Conservation (phyloP, 2,329 filamentous ascomycete genomes). For the Penicillium sp. region DNA sequence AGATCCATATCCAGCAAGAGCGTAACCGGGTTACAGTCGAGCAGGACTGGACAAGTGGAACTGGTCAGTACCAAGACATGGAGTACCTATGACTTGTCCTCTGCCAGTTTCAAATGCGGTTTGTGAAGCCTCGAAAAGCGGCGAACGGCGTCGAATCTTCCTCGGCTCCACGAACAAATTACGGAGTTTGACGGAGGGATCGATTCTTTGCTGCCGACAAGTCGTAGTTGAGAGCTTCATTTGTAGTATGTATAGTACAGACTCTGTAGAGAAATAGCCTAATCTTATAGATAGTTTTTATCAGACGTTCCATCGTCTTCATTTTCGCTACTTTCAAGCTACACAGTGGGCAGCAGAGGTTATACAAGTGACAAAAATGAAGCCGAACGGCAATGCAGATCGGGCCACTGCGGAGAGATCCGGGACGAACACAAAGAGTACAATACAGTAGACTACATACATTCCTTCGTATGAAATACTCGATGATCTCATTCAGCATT, state of each 20-base stretch:
- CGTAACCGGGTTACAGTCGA: background rate
- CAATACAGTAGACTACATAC: background rate
- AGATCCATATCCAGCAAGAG: background rate
- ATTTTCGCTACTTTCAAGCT: background rate
- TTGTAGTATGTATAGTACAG: background rate
- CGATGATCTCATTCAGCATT: slow-evolving; percentile 2
- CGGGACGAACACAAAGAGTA: slow-evolving; percentile 1
- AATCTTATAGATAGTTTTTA: background rate
- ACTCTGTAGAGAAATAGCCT: background rate
- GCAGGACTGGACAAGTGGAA: background rate
- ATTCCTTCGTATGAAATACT: background rate
- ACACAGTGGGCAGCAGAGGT: background rate
- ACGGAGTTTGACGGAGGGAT: slow-evolving; percentile 14
- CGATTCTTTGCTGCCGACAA: slow-evolving; percentile 1
- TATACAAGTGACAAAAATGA: background rate
- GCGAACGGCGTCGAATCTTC: slow-evolving; percentile 17
- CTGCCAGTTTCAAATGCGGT: slow-evolving; percentile 1
- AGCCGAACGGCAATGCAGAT: slow-evolving; percentile 4
- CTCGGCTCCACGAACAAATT: slow-evolving; percentile 27
- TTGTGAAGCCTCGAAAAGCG: slow-evolving; percentile 4
- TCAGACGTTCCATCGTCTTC: background rate
- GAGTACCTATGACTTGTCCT: background rate
- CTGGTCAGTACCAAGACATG: background rate
- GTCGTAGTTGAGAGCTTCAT: background rate
- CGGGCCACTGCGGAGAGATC: slow-evolving; percentile 16